phyloP scores from a whole-genome alignment of 2,329 filamentous ascomycete species.

The Orbilia blumenaviensis region DNA sequence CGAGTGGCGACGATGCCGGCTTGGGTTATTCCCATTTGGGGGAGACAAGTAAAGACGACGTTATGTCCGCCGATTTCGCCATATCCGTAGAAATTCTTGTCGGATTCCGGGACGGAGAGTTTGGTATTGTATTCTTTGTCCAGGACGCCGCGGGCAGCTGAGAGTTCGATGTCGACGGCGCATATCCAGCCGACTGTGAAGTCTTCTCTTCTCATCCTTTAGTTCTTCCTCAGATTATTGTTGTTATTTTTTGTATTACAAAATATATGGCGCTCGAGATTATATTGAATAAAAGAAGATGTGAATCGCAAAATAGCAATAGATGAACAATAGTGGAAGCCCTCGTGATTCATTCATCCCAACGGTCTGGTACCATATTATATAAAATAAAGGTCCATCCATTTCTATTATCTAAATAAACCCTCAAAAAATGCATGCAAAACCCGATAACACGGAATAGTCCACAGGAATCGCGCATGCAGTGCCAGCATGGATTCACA shows the following conservation, averaged over 20 bases:
- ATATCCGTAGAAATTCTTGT: not conserved
- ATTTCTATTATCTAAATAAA: too few relatives aligned
- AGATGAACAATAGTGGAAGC: too few relatives aligned
- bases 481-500: too few relatives aligned
- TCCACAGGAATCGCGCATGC: too few relatives aligned
- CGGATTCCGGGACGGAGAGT: not conserved
- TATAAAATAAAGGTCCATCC: too few relatives aligned
- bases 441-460: too few relatives aligned
- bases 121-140: not conserved
- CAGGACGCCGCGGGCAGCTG: not conserved
- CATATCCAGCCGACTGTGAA: slow-evolving; percentile 22
- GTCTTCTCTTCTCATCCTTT: not conserved
- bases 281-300: not conserved
- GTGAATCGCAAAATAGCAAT: too few relatives aligned
- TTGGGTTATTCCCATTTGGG: not conserved
- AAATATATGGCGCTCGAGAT: not conserved
- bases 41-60: not conserved
- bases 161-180: not conserved
- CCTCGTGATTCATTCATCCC: too few relatives aligned
- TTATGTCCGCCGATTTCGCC: not conserved
- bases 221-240: too few relatives aligned
- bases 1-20: slow-evolving; percentile 1
- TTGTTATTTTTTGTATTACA: not conserved
- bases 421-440: too few relatives aligned
- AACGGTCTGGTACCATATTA: too few relatives aligned